These are phyloP conservation scores for Trypanosoma melophagium DNA, from an alignment of 208 protist genomes.

Conservation along the genomic window DNA sequence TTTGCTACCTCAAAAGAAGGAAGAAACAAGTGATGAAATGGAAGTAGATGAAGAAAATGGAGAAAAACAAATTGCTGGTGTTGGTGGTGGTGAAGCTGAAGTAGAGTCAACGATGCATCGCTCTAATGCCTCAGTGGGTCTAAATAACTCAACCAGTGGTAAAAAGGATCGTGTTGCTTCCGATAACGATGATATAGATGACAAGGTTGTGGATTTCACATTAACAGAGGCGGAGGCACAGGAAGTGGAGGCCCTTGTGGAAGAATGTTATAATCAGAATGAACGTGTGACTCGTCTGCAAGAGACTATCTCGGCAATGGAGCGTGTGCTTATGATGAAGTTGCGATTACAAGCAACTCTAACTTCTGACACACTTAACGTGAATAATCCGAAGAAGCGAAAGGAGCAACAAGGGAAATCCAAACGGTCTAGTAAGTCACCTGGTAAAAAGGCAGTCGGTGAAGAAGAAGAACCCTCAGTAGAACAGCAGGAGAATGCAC, in stretches of 20 bases:
- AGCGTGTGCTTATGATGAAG: slow-evolving; percentile 75
- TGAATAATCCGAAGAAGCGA: slow-evolving; percentile 58
- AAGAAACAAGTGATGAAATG: slow-evolving; percentile 9
- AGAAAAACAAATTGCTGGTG: slow-evolving; percentile 17
- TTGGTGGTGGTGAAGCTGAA: slow-evolving; percentile 3
- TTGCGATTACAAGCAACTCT: slow-evolving; percentile 18
- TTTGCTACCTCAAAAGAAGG: slow-evolving; percentile 20
- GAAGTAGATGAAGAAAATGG: slow-evolving; percentile 21
- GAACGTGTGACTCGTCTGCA: slow-evolving; percentile 43
- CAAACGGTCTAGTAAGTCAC: slow-evolving; percentile 28
- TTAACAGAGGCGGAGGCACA: slow-evolving; percentile 60
- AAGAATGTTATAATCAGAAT: slow-evolving; percentile 60
- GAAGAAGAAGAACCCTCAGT: slow-evolving; percentile 56
- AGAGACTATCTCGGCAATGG: slow-evolving; percentile 69
- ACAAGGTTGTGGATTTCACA: slow-evolving; percentile 30
- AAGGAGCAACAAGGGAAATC: slow-evolving; percentile 29
- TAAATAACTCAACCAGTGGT: slow-evolving; percentile 6
- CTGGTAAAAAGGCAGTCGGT: slow-evolving; percentile 38
- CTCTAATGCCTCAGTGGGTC: too few relatives aligned
- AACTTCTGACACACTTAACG: slow-evolving; percentile 27
- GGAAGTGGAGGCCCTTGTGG: slow-evolving; percentile 56
- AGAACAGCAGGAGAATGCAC: slow-evolving; percentile 59
- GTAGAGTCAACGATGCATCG: too few relatives aligned
- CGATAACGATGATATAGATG: slow-evolving; percentile 27
- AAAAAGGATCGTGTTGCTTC: not conserved